Evolutionary conservation across 1,139 yeast species (phyloP).

Genomic region (Scheffersomyces parashehatae): DNA sequence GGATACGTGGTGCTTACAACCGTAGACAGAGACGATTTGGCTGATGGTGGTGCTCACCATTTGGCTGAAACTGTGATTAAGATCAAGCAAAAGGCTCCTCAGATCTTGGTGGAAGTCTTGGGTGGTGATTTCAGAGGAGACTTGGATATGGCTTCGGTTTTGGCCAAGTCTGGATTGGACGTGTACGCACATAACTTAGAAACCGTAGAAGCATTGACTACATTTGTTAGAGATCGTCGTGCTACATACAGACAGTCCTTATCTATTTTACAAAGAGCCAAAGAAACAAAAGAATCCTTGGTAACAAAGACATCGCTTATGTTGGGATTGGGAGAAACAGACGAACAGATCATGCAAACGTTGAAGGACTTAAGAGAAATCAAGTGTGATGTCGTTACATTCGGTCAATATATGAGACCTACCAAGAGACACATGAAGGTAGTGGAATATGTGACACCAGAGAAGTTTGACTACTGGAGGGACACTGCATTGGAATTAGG

Average conservation of each 20-base stretch:
- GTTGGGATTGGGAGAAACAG: constrained; percentile 97
- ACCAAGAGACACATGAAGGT: constrained; percentile 98
- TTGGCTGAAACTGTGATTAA: constrained; percentile 82
- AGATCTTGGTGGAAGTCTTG: constrained; percentile 87
- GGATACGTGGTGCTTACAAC: constrained; percentile 98
- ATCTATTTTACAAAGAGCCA: constrained; percentile 76
- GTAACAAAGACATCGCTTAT: constrained; percentile 92
- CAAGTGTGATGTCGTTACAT: constrained; percentile 91
- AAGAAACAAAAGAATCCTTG: constrained; percentile 68
- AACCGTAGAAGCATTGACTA: constrained; percentile 93
- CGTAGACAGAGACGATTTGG: constrained; percentile 93
- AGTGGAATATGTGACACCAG: constrained; percentile 93
- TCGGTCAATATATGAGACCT: constrained; percentile 99
- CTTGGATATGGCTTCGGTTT: constrained; percentile 70
- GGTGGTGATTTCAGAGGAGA: constrained; percentile 97
- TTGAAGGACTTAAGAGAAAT: constrained; percentile 72
- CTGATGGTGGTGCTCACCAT: constrained; percentile 93
- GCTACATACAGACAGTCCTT: constrained; percentile 93
- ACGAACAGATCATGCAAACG: constrained; percentile 80
- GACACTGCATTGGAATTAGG: constrained; percentile 86
- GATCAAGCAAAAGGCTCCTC: constrained; percentile 87
- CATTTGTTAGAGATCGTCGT: constrained; percentile 92
- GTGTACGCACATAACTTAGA: constrained; percentile 97
- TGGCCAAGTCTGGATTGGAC: constrained; percentile 87
- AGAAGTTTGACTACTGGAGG: constrained; percentile 92